Evolutionary conservation across 352 stramenopile species (phyloP).

Genomic region (Phytophthora sp.): DNA sequence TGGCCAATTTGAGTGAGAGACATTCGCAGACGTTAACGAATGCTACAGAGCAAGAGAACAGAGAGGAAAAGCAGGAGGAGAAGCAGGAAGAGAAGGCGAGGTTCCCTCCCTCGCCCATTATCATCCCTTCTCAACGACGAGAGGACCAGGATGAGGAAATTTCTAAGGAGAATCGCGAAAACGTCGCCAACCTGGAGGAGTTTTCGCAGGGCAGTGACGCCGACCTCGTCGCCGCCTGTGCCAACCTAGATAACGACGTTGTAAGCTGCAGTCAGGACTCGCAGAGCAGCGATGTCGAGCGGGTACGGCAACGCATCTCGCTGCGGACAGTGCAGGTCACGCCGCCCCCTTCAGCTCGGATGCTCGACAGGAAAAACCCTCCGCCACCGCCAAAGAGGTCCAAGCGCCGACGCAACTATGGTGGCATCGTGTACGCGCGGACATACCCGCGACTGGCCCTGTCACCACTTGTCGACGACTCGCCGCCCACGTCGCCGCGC

Average conservation of each 20-base stretch:
- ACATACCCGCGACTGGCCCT: conserved; percentile 44
- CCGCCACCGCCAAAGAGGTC: conserved; percentile 55
- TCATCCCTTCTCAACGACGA: conserved; percentile 24
- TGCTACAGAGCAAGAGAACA: conserved; percentile 7
- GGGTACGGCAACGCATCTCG: conserved; percentile 21
- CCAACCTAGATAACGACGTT: conserved; percentile 30
- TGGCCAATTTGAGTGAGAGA: conserved; percentile 34
- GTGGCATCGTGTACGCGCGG: conserved; percentile 37
- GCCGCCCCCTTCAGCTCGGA: conserved; percentile 65
- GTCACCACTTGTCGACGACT: conserved; percentile 45
- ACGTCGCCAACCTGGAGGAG: conserved; percentile 34
- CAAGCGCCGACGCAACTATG: conserved; percentile 31
- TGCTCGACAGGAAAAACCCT: conserved; percentile 74
- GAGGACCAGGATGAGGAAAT: conserved; percentile 24
- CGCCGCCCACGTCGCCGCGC: conserved; percentile 37
- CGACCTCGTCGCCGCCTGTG: conserved; percentile 32
- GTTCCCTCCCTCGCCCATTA: conserved; percentile 31
- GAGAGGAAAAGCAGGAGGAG: conserved; percentile 17
- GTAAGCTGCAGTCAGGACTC: conserved; percentile 31
- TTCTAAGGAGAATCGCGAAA: conserved; percentile 35
- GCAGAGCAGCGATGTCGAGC: conserved; percentile 33
- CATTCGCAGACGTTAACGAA: conserved; percentile 10
- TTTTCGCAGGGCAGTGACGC: conserved; percentile 34
- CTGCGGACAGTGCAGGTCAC: conserved; percentile 60
- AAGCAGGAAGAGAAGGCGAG: conserved; percentile 35